phyloP scores from a whole-genome alignment of 345 rosid genomes.

The Bretschneidera sinensis region DNA sequence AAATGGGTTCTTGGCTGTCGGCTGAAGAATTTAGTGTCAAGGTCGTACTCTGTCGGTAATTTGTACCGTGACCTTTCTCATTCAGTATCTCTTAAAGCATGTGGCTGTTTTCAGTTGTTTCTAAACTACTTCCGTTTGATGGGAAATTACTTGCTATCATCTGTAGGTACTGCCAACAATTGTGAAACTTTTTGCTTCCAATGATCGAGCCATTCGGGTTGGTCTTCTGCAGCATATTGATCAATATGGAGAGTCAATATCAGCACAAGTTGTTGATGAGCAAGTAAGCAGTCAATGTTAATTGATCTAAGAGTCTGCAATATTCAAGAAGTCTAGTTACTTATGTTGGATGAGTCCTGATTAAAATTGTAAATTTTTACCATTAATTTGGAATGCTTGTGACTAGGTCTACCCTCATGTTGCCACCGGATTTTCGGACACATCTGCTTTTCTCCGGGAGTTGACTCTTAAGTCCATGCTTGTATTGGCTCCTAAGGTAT shows the following conservation, averaged over 20 bases:
- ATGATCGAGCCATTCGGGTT: slow-evolving; percentile 91
- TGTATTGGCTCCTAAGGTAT: slow-evolving; percentile 91
- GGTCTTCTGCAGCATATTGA: slow-evolving; percentile 96
- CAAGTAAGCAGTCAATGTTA: slow-evolving; percentile 49
- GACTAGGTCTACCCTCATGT: slow-evolving; percentile 85
- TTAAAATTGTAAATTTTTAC: not conserved
- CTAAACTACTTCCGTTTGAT: slow-evolving; percentile 9
- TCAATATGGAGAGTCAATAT: slow-evolving; percentile 87
- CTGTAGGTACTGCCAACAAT: slow-evolving; percentile 79
- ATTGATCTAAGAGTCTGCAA: slow-evolving; percentile 1
- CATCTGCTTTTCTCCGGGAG: slow-evolving; percentile 91
- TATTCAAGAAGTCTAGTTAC: slow-evolving; percentile 11
- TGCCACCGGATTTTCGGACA: slow-evolving; percentile 88
- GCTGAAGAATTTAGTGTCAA: slow-evolving; percentile 81
- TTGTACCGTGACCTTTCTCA: not conserved
- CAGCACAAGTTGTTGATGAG: slow-evolving; percentile 87
- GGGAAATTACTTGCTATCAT: slow-evolving; percentile 16
- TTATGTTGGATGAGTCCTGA: slow-evolving; percentile 2
- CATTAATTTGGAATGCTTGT: slow-evolving; percentile 16
- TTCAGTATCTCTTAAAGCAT: slow-evolving; percentile 5
- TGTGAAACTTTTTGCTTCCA: slow-evolving; percentile 84
- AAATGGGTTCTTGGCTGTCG: slow-evolving; percentile 96
- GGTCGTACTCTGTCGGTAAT: slow-evolving; percentile 34
- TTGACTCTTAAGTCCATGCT: slow-evolving; percentile 99
- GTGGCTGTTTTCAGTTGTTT: slow-evolving; percentile 15